phyloP scores from a whole-genome alignment of 148 eudicot genomes.

The Rhododendron vialii region DNA sequence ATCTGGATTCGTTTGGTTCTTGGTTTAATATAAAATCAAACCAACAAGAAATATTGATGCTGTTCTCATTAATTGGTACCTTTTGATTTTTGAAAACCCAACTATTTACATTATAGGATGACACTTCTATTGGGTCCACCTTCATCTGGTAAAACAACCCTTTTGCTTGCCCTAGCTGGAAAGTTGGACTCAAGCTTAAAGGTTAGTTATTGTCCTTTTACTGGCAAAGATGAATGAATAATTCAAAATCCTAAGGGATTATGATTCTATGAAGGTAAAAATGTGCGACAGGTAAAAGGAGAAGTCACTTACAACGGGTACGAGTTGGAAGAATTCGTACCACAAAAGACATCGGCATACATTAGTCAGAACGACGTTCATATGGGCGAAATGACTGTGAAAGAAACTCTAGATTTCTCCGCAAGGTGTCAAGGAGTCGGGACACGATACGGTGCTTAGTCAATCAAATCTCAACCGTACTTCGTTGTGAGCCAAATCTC shows the following conservation, averaged over 20 bases:
- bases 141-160: constrained; percentile 92
- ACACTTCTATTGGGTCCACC: constrained; percentile 87
- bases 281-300: constrained; percentile 52
- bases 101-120: constrained; percentile 52
- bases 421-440: constrained; percentile 96
- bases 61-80: background rate
- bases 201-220: constrained; percentile 27
- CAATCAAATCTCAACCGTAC: background rate
- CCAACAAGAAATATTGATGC: background rate
- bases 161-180: constrained; percentile 86
- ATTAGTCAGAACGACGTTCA: constrained; percentile 96
- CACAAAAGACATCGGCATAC: constrained; percentile 87
- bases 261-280: background rate
- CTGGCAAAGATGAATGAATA: background rate
- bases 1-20: background rate
- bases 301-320: constrained; percentile 81
- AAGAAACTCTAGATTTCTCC: constrained; percentile 91
- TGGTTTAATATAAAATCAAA: too few species aligned
- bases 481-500: background rate
- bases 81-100: background rate
- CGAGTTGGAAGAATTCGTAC: constrained; percentile 69
- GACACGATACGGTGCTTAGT: constrained; percentile 60
- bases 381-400: constrained; percentile 92
- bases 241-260: background rate
- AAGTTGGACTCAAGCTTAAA: constrained; percentile 67